phyloP scores from a whole-genome alignment of 2,329 filamentous ascomycete genomes.

The Pseudogymnoascus pannorum region DNA sequence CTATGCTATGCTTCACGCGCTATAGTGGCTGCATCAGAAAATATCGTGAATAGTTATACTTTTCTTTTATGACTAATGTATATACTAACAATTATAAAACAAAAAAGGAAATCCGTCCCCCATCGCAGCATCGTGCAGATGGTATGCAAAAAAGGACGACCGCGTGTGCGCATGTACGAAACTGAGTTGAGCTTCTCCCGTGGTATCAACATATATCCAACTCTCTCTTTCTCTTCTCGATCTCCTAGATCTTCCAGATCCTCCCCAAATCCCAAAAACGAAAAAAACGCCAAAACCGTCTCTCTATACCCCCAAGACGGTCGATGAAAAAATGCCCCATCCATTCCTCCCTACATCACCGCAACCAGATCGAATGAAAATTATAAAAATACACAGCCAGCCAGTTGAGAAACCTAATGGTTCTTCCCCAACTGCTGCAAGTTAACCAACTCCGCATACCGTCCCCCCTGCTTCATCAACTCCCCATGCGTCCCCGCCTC shows the following conservation, averaged over 20 bases:
- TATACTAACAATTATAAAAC: neutral
- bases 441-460: constrained; percentile 73
- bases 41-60: no score
- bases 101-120: neutral
- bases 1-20: no score
- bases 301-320: constrained; percentile 2
- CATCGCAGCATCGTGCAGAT: neutral
- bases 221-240: neutral
- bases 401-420: constrained; percentile 2
- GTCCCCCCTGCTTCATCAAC: constrained; percentile 60
- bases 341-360: neutral
- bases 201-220: neutral
- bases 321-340: neutral
- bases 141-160: neutral
- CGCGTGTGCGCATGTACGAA: no score
- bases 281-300: neutral
- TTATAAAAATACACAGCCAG: neutral
- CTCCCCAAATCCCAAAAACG: neutral
- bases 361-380: neutral
- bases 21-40: no score
- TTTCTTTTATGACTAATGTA: no score
- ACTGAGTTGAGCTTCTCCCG: constrained; percentile 5
- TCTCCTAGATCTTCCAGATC: no score
- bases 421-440: constrained; percentile 67
- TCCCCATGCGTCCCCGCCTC: constrained; percentile 76